Evolutionary conservation across 129 eudicot genomes (phyloP).

Genomic region (Rutidosis leptorrhynchoides): DNA sequence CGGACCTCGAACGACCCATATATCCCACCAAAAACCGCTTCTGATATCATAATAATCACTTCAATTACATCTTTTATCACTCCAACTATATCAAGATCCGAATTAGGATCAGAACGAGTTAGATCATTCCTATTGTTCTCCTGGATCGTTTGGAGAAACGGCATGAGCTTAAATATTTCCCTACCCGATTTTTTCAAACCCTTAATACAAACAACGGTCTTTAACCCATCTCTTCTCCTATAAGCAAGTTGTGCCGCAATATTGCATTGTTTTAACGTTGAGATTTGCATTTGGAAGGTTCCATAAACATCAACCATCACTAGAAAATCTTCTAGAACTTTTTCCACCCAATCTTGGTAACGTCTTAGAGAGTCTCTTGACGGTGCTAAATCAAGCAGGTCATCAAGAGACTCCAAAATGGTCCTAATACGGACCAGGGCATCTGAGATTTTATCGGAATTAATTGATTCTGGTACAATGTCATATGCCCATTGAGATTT

Average conservation of each 20-base stretch:
- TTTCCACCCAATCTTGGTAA: conserved; percentile 47
- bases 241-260: conserved; percentile 57
- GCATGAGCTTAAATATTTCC: conserved; percentile 47
- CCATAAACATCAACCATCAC: conserved; percentile 64
- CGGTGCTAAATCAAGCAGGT: conserved; percentile 59
- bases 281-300: conserved; percentile 50
- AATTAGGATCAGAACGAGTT: conserved; percentile 20
- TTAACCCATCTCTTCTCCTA: conserved; percentile 47
- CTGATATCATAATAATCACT: conserved; percentile 25
- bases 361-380: conserved; percentile 56
- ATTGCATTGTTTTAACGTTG: conserved; percentile 52
- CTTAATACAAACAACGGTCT: conserved; percentile 37
- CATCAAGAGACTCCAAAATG: conserved; percentile 63
- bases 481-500: conserved; percentile 37
- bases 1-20: conserved; percentile 37
- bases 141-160: conserved; percentile 33
- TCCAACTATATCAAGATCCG: conserved; percentile 40
- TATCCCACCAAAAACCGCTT: conserved; percentile 47
- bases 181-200: conserved; percentile 46
- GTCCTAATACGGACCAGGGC: conserved; percentile 40
- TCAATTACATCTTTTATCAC: conserved; percentile 48
- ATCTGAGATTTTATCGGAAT: conserved; percentile 33
- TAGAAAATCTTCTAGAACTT: conserved; percentile 63
- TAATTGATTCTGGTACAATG: conserved; percentile 13
- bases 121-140: conserved; percentile 20